Evolutionary conservation across 306 rosid genomes (phyloP).

Genomic region (Trifolium fragiferum): DNA sequence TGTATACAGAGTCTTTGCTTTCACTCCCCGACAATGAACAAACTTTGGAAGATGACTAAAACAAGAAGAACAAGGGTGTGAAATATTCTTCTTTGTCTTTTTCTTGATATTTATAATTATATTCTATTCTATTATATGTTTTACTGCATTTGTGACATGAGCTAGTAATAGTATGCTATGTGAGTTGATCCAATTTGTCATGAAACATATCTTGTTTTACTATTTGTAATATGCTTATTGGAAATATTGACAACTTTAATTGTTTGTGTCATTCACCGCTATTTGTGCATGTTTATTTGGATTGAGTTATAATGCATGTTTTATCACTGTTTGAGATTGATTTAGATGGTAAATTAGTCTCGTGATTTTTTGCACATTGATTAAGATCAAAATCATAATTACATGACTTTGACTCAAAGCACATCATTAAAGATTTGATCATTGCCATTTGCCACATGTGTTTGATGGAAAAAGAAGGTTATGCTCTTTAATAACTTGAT

Average conservation of each 20-base stretch:
- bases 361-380: too few relatives aligned
- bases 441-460: background rate
- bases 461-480: background rate
- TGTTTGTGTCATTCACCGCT: background rate
- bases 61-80: background rate
- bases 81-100: background rate
- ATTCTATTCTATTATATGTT: background rate
- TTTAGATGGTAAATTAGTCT: background rate
- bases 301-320: background rate
- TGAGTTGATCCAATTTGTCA: background rate
- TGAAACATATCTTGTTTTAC: background rate
- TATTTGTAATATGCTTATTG: background rate
- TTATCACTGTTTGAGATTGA: background rate
- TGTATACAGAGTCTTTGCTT: conserved; percentile 35
- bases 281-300: background rate
- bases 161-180: background rate
- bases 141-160: background rate
- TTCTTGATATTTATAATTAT: background rate
- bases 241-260: too few relatives aligned
- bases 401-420: background rate
- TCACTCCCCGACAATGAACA: conserved; percentile 27
- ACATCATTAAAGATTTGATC: background rate
- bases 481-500: background rate
- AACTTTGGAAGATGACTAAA: background rate
- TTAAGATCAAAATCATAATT: background rate